A percentile compares a stretch with the other conserved stretches of the same genome.
Evolutionary conservation across 179 eudicot species (phyloP).

Genomic region (Carnegiea gigantea): DNA sequence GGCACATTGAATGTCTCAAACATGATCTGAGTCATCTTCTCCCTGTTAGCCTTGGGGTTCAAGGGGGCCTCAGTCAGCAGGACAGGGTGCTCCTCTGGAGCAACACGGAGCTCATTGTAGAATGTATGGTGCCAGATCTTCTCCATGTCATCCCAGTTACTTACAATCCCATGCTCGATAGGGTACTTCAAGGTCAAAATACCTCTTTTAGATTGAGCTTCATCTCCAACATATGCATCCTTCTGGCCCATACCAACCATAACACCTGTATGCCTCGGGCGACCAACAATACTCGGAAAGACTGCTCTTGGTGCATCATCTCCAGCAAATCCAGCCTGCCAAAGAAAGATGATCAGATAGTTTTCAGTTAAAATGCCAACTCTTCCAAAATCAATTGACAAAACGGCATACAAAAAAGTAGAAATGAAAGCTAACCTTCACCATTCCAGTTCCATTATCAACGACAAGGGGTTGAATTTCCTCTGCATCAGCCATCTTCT

Average conservation of each 20-base stretch:
- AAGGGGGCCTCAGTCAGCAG: constrained; percentile 81
- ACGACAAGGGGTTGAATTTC: constrained; percentile 46
- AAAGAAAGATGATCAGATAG: not conserved
- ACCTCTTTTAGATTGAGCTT: constrained; percentile 87
- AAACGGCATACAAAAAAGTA: not conserved
- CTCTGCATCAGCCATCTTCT: constrained; percentile 47
- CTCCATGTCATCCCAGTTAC: constrained; percentile 94
- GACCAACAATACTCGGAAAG: constrained; percentile 80
- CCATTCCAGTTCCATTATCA: constrained; percentile 33
- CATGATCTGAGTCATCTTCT: constrained; percentile 84
- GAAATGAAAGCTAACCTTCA: constrained; percentile 17
- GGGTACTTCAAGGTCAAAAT: constrained; percentile 79
- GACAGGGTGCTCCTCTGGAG: constrained; percentile 86
- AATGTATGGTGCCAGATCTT: constrained; percentile 88
- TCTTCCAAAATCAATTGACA: not conserved
- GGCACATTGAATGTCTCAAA: constrained; percentile 82
- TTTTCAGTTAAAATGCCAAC: not conserved
- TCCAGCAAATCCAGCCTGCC: constrained; percentile 85
- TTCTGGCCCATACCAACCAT: constrained; percentile 88
- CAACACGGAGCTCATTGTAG: constrained; percentile 87
- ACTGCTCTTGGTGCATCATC: constrained; percentile 92
- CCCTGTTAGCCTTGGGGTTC: constrained; percentile 84
- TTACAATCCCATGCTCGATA: constrained; percentile 79
- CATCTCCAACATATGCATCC: constrained; percentile 89
- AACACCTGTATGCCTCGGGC: constrained; percentile 72